These are phyloP conservation scores for Jatropha podagrica DNA, from an alignment of 441 rosid genomes.

Conservation along the genomic window DNA sequence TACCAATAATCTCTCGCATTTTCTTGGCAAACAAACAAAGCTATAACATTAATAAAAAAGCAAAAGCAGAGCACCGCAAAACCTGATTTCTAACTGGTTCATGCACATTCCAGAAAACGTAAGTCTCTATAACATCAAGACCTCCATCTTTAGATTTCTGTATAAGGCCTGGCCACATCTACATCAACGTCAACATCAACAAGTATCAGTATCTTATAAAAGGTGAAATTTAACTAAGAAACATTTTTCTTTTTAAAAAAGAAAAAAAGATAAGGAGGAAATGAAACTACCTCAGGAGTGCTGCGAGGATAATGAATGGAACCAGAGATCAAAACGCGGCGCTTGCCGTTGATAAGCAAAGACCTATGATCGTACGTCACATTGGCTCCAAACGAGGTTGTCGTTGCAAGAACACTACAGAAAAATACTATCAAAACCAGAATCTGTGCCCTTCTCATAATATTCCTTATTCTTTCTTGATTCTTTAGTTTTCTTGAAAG, in stretches of 20 bases:
- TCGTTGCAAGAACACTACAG: slow-evolving; percentile 20
- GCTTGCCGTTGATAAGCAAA: slow-evolving; percentile 69
- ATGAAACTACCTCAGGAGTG: slow-evolving; percentile 60
- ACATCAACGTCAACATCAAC: slow-evolving; percentile 7
- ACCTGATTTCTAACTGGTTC: slow-evolving; percentile 90
- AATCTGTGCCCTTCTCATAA: slow-evolving; percentile 18
- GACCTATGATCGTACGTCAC: slow-evolving; percentile 86
- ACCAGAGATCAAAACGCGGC: slow-evolving; percentile 78
- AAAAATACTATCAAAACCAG: slow-evolving; percentile 23
- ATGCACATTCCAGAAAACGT: slow-evolving; percentile 86
- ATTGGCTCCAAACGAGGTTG: slow-evolving; percentile 44
- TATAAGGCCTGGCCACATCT: slow-evolving; percentile 98
- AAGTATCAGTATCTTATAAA: too few species aligned
- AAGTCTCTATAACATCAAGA: slow-evolving; percentile 85
- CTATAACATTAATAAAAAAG: neutral
- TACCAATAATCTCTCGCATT: slow-evolving; percentile 10
- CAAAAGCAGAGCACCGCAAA: neutral
- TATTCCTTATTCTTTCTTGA: neutral
- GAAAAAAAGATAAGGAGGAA: neutral
- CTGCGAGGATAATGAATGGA: slow-evolving; percentile 98
- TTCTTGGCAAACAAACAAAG: slow-evolving; percentile 29
- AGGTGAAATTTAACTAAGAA: neutral
- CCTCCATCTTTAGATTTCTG: slow-evolving; percentile 99
- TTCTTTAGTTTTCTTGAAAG: neutral
- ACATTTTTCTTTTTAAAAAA: neutral